Percentiles rank a stretch among this genome's conserved stretches.
These are phyloP conservation scores for Conticribra guillardii DNA, from an alignment of 108 stramenopile species.

Conservation along the genomic window DNA sequence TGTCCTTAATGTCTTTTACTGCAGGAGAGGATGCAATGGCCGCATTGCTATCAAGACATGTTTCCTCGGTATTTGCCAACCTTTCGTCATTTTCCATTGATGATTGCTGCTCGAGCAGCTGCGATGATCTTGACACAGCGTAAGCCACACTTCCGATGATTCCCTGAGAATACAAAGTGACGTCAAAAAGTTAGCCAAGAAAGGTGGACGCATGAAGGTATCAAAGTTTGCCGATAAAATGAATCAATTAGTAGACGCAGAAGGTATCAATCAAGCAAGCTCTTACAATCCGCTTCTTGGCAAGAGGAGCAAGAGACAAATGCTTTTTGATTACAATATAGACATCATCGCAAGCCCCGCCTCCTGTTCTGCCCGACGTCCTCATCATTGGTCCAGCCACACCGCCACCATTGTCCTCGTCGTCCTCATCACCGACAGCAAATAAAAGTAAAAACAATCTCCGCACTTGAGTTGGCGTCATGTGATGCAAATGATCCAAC, in stretches of 20 bases:
- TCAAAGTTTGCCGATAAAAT: background rate
- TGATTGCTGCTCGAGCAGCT: constrained; percentile 16
- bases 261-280: background rate
- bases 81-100: constrained; percentile 12
- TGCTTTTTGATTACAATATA: constrained; percentile 56
- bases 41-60: constrained; percentile 6
- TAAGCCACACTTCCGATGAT: constrained; percentile 56
- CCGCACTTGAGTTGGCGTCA: constrained; percentile 51
- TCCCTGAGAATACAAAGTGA: constrained; percentile 17
- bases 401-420: constrained; percentile 13
- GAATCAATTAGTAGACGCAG: background rate
- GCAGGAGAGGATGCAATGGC: constrained; percentile 8
- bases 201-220: no score
- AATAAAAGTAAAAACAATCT: constrained; percentile 51
- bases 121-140: constrained; percentile 48
- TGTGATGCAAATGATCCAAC: constrained; percentile 47
- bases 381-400: background rate
- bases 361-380: constrained; percentile 11
- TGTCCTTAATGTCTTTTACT: constrained; percentile 42
- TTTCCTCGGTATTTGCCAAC: constrained; percentile 5
- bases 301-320: constrained; percentile 26
- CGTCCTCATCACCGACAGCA: constrained; percentile 37
- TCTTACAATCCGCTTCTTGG: constrained; percentile 47
- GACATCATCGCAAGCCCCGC: constrained; percentile 45
- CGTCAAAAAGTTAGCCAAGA: background rate